Base-by-base conservation (phyloP, 495 filamentous ascomycete genomes). In the Penicillium maclennaniae region DNA sequence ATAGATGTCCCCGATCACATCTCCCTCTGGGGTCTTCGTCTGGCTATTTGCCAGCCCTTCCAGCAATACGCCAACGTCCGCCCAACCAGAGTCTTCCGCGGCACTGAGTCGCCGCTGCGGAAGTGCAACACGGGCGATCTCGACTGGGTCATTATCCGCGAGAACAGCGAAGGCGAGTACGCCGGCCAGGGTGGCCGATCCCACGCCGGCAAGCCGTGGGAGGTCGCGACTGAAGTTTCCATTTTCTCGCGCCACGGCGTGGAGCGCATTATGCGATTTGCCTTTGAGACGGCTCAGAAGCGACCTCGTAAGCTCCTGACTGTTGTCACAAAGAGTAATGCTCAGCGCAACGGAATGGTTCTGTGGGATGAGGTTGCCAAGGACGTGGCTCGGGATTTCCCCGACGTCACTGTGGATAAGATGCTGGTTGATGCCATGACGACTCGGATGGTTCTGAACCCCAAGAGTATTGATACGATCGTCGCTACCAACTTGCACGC, bases 391-490 rank as follows among this genome's bases (percentile, higher is more conserved):
- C 58, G 48, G 53, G 75, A 81, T 3, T 83, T 76, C 55, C 79
- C 78, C 7, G 75, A 80, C 53, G 79, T 82, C 21, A 69, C 71
- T 48, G 63, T 70, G 21, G 79, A 82, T 45, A 83, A 80, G 65
- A 82, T 82, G 79, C 65, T 82, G 21, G 80, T 83, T 41, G 80
- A 83, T 65, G 79, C 80, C 15, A 82, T 82, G 80, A 83, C 80
- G 7, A 72, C 73, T 26, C 61, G 78, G 14, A 83, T 82, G 80
- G 78, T 80, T 9, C 54, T 79, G 34, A 77, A 80, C 54, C 79
- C 79, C 0, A 69, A 77, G 61, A 72, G 60, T 23, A 43, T 83
- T 43, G 80, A 83, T 59, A 82, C 79, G 0, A 78, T 82, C 50
- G 79, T 83, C 40, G 80, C 78, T 6, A 80, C 74, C 10, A 83